Conservation (phyloP, 2,329 filamentous ascomycete genomes). For the Helminthosporium solani region DNA sequence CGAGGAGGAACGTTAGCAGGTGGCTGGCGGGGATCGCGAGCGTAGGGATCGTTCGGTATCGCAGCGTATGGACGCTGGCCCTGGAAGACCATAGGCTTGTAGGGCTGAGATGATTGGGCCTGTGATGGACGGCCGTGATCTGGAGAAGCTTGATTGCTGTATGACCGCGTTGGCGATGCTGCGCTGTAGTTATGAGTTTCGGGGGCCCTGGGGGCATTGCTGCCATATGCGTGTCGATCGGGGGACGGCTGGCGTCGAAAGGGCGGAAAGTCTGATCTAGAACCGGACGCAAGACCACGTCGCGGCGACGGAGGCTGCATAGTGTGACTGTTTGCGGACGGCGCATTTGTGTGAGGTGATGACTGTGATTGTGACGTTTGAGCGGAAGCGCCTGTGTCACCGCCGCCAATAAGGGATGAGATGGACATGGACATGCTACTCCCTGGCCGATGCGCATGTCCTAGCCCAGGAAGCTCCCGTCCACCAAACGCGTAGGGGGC, state of each 20-base stretch:
- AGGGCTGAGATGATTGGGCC: conserved; percentile 32
- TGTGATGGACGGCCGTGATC: conserved; percentile 36
- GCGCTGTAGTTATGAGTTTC: conserved; percentile 31
- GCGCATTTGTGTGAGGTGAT: conserved; percentile 45
- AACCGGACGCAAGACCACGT: conserved; percentile 31
- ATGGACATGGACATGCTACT: conserved; percentile 77
- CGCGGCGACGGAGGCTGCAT: conserved; percentile 52
- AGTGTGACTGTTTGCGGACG: conserved; percentile 40
- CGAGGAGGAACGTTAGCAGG: conserved; percentile 37
- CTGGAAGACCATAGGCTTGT: conserved; percentile 35
- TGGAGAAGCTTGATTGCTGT: conserved; percentile 39
- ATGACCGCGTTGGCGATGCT: conserved; percentile 35
- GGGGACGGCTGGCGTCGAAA: conserved; percentile 42
- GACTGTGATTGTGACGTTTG: conserved; percentile 49
- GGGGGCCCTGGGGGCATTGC: conserved; percentile 24
- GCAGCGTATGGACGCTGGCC: conserved; percentile 35
- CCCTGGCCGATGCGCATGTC: conserved; percentile 56
- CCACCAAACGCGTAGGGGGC: conserved; percentile 49
- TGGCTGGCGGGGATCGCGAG: conserved; percentile 26
- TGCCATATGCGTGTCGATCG: conserved; percentile 35
- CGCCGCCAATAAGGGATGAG: conserved; percentile 66
- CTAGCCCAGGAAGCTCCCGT: conserved; percentile 57
- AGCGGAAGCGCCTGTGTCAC: conserved; percentile 47
- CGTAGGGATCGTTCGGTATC: conserved; percentile 28
- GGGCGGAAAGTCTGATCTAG: conserved; percentile 37